Evolutionary conservation across 768 basidiomycete genomes (phyloP).

Genomic region (Saitozyma podzolica): DNA sequence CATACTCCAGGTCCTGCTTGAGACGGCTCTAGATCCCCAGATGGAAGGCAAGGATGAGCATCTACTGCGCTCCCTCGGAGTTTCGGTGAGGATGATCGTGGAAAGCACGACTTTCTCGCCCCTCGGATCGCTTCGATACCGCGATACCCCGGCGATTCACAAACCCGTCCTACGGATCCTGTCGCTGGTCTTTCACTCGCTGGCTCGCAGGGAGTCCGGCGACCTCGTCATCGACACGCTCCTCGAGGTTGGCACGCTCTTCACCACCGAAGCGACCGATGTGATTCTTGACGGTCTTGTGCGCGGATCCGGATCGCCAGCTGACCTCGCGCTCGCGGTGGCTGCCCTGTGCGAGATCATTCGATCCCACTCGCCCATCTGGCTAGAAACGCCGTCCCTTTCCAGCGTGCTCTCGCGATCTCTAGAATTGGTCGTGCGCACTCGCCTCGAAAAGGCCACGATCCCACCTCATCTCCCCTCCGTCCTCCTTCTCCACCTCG

Average conservation of each 20-base stretch:
- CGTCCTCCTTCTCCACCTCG: slow-evolving; percentile 81
- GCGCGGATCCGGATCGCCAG: slow-evolving; percentile 5
- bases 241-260: slow-evolving; percentile 60
- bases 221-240: slow-evolving; percentile 61
- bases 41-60: slow-evolving; percentile 56
- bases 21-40: slow-evolving; percentile 68
- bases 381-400: slow-evolving; percentile 79
- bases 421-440: slow-evolving; percentile 68
- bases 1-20: slow-evolving; percentile 73
- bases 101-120: slow-evolving; percentile 74
- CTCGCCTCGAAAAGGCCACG: slow-evolving; percentile 59
- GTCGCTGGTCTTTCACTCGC: slow-evolving; percentile 72
- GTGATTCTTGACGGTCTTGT: slow-evolving; percentile 29
- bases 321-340: slow-evolving; percentile 31
- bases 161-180: slow-evolving; percentile 73
- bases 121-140: slow-evolving; percentile 68
- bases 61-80: slow-evolving; percentile 59
- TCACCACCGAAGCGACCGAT: slow-evolving; percentile 58
- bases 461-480: slow-evolving; percentile 72
- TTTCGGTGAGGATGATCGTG: slow-evolving; percentile 66
- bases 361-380: slow-evolving; percentile 55
- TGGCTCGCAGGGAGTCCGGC: slow-evolving; percentile 48
- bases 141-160: slow-evolving; percentile 70
- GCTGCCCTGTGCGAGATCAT: slow-evolving; percentile 35
- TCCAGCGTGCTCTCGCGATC: slow-evolving; percentile 74